These are phyloP conservation scores for Aspergillus steynii DNA, from an alignment of 495 filamentous ascomycete genomes.

Conservation along the genomic window DNA sequence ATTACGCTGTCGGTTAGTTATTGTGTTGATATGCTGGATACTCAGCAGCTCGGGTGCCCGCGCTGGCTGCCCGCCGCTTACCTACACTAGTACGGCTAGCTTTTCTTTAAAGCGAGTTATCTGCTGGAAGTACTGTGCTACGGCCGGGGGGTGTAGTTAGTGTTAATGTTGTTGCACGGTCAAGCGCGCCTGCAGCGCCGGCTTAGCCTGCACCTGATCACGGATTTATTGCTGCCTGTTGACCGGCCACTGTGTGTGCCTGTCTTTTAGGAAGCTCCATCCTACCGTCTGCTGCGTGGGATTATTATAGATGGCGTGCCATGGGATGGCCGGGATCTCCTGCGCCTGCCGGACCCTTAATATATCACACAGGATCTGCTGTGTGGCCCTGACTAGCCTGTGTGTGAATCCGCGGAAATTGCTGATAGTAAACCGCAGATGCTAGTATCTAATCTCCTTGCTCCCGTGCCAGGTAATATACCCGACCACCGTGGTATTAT, in stretches of 20 bases:
- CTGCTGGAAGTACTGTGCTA: constrained; percentile 2
- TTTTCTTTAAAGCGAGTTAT: constrained; percentile 19
- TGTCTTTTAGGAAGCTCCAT: constrained; percentile 15
- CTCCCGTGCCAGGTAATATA: too few species aligned
- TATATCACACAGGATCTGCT: not conserved
- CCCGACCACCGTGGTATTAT: too few species aligned
- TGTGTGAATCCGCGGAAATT: too few species aligned
- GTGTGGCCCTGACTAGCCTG: too few species aligned
- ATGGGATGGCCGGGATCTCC: constrained; percentile 8
- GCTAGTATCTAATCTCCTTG: too few species aligned
- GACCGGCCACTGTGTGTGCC: constrained; percentile 7
- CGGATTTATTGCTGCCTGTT: constrained; percentile 1
- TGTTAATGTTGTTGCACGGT: too few species aligned
- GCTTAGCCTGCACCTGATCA: constrained; percentile 7
- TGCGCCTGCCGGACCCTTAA: too few species aligned
- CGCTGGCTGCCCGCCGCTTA: constrained; percentile 24
- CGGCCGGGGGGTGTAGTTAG: too few species aligned
- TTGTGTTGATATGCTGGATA: constrained; percentile 22
- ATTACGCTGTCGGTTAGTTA: constrained; percentile 4
- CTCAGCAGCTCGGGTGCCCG: constrained; percentile 29
- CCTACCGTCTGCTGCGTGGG: not conserved
- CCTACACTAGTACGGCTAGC: constrained; percentile 25
- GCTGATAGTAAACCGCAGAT: too few species aligned
- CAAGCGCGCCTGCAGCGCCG: constrained; percentile 6
- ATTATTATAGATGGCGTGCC: constrained; percentile 8